Evolutionary conservation across 2,329 filamentous ascomycete species (phyloP).

Genomic region (Sodiomyces alkalinus): DNA sequence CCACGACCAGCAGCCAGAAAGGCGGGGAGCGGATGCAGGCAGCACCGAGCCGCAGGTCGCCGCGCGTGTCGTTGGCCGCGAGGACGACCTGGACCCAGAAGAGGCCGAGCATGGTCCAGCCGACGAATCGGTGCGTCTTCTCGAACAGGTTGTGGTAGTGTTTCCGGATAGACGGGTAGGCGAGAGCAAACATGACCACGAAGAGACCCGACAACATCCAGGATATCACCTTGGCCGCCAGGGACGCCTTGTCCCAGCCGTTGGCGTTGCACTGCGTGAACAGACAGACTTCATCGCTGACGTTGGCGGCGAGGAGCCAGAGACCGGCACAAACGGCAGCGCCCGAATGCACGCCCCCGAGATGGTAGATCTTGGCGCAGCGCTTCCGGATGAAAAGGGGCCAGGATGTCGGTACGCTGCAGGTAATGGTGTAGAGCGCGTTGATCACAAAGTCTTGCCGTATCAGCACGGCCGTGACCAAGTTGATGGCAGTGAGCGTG

Average conservation of each 20-base stretch:
- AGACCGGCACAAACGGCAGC: conserved; percentile 31
- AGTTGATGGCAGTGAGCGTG: conserved; percentile 30
- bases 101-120: conserved; percentile 51
- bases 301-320: conserved; percentile 31
- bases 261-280: conserved; percentile 7
- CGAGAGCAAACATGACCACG: conserved; percentile 42
- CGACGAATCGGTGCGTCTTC: conserved; percentile 53
- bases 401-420: conserved; percentile 27
- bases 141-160: conserved; percentile 56
- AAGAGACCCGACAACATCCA: conserved; percentile 44
- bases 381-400: conserved; percentile 32
- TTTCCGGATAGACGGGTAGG: conserved; percentile 48
- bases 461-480: conserved; percentile 32
- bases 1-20: conserved; percentile 53
- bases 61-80: conserved; percentile 28
- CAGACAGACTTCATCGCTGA: conserved; percentile 4
- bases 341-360: conserved; percentile 35
- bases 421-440: conserved; percentile 26
- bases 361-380: conserved; percentile 34
- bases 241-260: conserved; percentile 18
- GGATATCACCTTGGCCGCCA: conserved; percentile 30
- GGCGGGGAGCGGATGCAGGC: conserved; percentile 23
- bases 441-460: conserved; percentile 40
- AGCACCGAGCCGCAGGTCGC: conserved; percentile 17
- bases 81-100: conserved; percentile 49